Base-by-base conservation (phyloP, 257 asterid species). In the Schizonepeta tenuifolia region DNA sequence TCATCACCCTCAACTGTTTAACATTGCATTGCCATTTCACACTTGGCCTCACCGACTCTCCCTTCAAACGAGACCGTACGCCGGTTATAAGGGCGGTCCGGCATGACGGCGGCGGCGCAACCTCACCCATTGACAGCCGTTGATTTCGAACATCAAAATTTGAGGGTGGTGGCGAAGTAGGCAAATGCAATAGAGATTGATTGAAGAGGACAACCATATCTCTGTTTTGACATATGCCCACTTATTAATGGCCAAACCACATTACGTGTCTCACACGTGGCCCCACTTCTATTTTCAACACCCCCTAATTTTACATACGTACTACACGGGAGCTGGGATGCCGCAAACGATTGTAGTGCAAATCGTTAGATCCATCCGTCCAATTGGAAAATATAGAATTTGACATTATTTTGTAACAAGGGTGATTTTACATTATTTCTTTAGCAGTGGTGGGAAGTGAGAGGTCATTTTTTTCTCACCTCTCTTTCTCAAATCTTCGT, bases 71-170 rank as follows among this genome's bases (percentile, higher is more conserved):
- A 41, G 53, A 33, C 7, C 70, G 55, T 17, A 70, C 79, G 56
- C 59, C 81, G 55, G 74, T 50, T 49, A 74, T 46, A 22, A 57
- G 68, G 63, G 78, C 24, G 67, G 40, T 20, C 62, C 75, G 81
- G 75, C 75, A 78, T 77, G 84, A 56, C 77, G 83, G 79, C 80
- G 78, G 73, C 51, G 76, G 77, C 70, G 81, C 69, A 5, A 79
- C 24, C 38, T 75, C 82, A 62, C 10, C 56, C 90, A 85, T 85
- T 31, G 12, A 56, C 58, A 12, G 49, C 17, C 51, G 33, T 46
- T 20, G 20, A 1, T 36, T 7, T 1, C 22, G 54, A 46, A 55
- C 54, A 61, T 41, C 41, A 46, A 43, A 60, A 18, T 26, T 64
- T 26, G 61, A 47, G 60, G 67, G 59, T n/a, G n/a, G n/a, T 21